phyloP scores from a whole-genome alignment of 2,329 filamentous ascomycete genomes.

The Chaetomium olivaceum region DNA sequence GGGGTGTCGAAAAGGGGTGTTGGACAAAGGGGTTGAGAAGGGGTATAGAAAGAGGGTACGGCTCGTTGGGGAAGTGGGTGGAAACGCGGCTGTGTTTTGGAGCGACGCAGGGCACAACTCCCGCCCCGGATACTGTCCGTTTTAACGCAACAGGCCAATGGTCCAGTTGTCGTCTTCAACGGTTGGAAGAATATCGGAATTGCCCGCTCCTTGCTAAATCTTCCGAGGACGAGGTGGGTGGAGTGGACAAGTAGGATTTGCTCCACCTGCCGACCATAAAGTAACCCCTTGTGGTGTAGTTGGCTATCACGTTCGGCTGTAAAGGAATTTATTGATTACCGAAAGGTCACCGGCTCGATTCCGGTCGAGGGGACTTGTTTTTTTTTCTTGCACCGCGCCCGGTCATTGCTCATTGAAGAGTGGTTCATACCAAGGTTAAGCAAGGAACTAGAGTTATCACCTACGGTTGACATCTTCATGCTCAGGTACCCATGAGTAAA shows the following conservation, averaged over 20 bases:
- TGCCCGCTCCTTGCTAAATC: background rate
- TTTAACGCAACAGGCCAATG: background rate
- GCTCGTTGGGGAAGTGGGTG: too few relatives aligned
- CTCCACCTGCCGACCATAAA: background rate
- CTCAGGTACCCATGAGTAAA: background rate
- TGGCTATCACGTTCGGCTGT: conserved; percentile 26
- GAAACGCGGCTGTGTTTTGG: background rate
- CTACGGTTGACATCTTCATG: background rate
- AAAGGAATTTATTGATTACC: conserved; percentile 20
- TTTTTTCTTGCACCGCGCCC: background rate
- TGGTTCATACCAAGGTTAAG: too few relatives aligned
- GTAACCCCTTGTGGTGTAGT: conserved; percentile 23
- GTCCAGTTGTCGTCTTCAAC: too few relatives aligned
- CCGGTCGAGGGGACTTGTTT: conserved; percentile 20
- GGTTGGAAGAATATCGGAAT: background rate
- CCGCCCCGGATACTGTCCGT: background rate
- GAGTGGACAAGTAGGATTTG: background rate
- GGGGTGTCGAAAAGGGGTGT: too few relatives aligned
- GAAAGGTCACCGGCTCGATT: conserved; percentile 20
- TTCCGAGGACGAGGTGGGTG: background rate
- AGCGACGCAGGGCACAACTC: background rate
- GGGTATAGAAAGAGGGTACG: too few relatives aligned
- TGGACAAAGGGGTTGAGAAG: too few relatives aligned
- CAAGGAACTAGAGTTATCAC: too few relatives aligned
- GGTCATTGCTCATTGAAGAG: too few relatives aligned